Base-by-base conservation (phyloP, 768 basidiomycete genomes). In the Kwoniella bestiolae region DNA sequence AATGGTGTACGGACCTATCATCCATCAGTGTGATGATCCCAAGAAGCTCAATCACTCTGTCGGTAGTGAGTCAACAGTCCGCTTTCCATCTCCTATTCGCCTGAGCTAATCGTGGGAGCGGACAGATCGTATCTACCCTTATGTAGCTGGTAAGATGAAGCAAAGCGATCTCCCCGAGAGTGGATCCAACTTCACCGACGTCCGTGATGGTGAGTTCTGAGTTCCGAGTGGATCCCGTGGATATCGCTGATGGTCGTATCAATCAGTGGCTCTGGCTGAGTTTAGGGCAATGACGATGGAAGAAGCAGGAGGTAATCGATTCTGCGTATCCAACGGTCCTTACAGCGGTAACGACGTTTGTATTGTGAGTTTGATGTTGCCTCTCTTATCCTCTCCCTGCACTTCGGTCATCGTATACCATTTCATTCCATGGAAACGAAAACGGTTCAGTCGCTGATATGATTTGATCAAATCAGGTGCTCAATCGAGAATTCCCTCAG, bases 231-330 rank as follows among this genome's bases (percentile, higher is more conserved):
- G 29, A 8, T 56, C 31, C 18, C 7, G n/a, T 23, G n/a, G 53
- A 5, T 14, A 32, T 11, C 11, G 53, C 29, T 55, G 53, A 53
- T 53, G 51, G 28, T 5, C 3, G 8, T 26, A 21, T 23, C 28
- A 5, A 83, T 87, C 88, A 72, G 72, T 86, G 32, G 87, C 85
- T 0, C 76, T 81, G 16, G 86, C 85, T 0, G 88, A 89, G 69
- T 82, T 83, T 0, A 75, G 81, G 3, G 86, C 87, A 3, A 76
- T 91, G 25, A 82, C 83, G 61, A 84, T 83, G 57, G 80, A 83
- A 29, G 83, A 82, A 2, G 88, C 87, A 0, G 85, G 84, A 2
- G 86, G 86, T 1, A 82, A 89, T 59, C 81, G 89, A 31, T 84
- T 89, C 71, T 83, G 89, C 70, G 66, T 86, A 41, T 78, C 77